Evolutionary conservation across 208 protist species (phyloP).

Genomic region (Endotrypanum monterogeii): DNA sequence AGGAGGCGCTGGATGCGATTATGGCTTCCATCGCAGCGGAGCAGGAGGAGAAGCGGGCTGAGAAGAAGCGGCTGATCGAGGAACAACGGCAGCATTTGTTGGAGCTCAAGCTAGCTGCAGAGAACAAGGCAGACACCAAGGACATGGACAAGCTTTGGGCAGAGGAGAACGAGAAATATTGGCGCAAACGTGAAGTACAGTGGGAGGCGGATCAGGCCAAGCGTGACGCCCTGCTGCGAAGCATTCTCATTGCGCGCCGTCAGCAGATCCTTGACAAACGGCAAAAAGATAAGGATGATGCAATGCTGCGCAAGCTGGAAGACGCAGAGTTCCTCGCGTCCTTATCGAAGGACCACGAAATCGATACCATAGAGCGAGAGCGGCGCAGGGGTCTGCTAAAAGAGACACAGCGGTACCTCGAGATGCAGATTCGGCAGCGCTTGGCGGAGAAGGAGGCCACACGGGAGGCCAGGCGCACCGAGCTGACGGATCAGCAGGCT

Average conservation of each 20-base stretch:
- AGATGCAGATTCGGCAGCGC: conserved; percentile 64
- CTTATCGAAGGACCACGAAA: conserved; percentile 32
- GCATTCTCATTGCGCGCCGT: conserved; percentile 70
- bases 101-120: conserved; percentile 61
- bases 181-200: conserved; percentile 76
- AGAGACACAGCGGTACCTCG: conserved; percentile 73
- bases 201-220: conserved; percentile 68
- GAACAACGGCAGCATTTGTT: conserved; percentile 44
- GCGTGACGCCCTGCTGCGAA: conserved; percentile 66
- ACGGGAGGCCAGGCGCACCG: conserved; percentile 33
- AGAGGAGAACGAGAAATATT: conserved; percentile 79
- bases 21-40: conserved; percentile 60
- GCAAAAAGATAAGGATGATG: conserved; percentile 41
- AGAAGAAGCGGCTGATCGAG: conserved; percentile 39
- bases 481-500: conserved; percentile 62
- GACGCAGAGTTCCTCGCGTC: conserved; percentile 49
- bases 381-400: conserved; percentile 48
- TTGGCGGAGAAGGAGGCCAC: conserved; percentile 45
- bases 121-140: conserved; percentile 51
- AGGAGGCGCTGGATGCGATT: conserved; percentile 61
- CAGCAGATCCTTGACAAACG: conserved; percentile 84
- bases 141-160: conserved; percentile 78
- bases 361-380: conserved; percentile 51
- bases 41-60: conserved; percentile 36
- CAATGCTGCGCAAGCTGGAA: conserved; percentile 41